Percentiles rank a stretch among this genome's conserved stretches.
phyloP scores from a whole-genome alignment of 352 stramenopile species.

The Phytophthora agathidicida region DNA sequence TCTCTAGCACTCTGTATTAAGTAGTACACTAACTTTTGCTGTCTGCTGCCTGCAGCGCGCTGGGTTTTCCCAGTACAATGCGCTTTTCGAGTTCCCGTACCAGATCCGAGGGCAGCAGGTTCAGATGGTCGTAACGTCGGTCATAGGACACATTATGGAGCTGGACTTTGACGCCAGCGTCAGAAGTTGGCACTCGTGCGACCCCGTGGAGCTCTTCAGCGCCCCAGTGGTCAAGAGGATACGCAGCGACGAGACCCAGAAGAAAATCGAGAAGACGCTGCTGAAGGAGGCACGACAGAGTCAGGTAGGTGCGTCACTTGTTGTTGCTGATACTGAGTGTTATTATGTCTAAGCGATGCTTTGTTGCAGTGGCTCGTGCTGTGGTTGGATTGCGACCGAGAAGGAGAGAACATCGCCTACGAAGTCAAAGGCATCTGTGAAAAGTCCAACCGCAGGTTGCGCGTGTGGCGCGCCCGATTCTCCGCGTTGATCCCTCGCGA shows the following conservation, averaged over 20 bases:
- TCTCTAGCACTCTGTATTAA: not conserved
- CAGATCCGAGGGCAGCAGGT: conserved; percentile 83
- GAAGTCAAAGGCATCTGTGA: conserved; percentile 94
- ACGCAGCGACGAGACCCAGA: conserved; percentile 79
- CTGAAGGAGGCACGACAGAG: conserved; percentile 80
- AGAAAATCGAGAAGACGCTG: conserved; percentile 92
- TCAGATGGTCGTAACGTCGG: conserved; percentile 95
- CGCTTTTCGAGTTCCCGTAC: conserved; percentile 92
- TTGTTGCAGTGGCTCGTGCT: conserved; percentile 89
- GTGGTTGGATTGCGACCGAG: conserved; percentile 99
- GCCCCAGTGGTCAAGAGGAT: conserved; percentile 89
- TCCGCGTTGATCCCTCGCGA: conserved; percentile 93
- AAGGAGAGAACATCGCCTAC: conserved; percentile 99
- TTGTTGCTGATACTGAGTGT: not conserved
- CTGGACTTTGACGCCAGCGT: conserved; percentile 93
- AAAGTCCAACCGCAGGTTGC: conserved; percentile 68
- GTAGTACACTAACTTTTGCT: conserved; percentile 10
- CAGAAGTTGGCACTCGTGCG: conserved; percentile 93
- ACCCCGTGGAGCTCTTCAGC: conserved; percentile 95
- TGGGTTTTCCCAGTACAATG: conserved; percentile 89
- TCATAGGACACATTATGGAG: conserved; percentile 98
- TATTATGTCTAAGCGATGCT: not conserved
- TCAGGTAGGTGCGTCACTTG: conserved; percentile 67
- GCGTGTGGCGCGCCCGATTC: conserved; percentile 92
- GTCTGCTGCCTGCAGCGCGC: conserved; percentile 48